Base-by-base conservation (phyloP, 1,139 yeast genomes). In the Magnusiomyces suaveolens region DNA sequence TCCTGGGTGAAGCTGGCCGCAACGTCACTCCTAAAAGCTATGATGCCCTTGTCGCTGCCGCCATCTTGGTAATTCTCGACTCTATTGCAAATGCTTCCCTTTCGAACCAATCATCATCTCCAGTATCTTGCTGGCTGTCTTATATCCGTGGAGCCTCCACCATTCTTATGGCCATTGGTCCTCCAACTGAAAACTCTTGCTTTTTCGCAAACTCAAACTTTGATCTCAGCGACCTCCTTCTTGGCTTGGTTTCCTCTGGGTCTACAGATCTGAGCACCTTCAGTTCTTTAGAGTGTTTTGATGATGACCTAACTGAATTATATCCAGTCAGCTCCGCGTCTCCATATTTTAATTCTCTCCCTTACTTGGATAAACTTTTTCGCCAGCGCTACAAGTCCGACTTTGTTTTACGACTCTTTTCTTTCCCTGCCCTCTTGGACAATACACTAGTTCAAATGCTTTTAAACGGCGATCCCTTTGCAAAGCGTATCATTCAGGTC, bases 131-230 rank as follows among this genome's bases (percentile, higher is more conserved):
- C 0, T 90, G 97, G 97, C 83, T 90, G 56, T 92, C 88, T 73
- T 97, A 90, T 66, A 97, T 90, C 16, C 87, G 94, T 63, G 97
- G 97, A 24, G 96, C 97, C 0, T 96, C 96, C 2, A 90, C 97
- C 0, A 90, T 90, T 51, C 74, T 90, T 55, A 86, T 96, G 0
- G 95, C 97, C 0, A 96, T 89, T 18, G 89, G 97, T 87, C 96
- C 96, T 2, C 73, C 89, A 54, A 87, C 94, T 18, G 90, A 86
- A 60, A 77, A 82, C 21, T 65, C 70, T n/a, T 60, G 69, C 54
- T 71, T 71, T 58, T 70, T 64, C 59, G 59, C 65, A 43, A 61
- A 69, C 52, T 67, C 70, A 52, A 70, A 69, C 52, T 83, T 86
- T 16, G 96, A 88, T 66, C 72, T 90, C 59, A 94, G 95, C 20